Base-by-base conservation (phyloP, 805 yeast genomes). In the Cyberlindnera xylosilytica region DNA sequence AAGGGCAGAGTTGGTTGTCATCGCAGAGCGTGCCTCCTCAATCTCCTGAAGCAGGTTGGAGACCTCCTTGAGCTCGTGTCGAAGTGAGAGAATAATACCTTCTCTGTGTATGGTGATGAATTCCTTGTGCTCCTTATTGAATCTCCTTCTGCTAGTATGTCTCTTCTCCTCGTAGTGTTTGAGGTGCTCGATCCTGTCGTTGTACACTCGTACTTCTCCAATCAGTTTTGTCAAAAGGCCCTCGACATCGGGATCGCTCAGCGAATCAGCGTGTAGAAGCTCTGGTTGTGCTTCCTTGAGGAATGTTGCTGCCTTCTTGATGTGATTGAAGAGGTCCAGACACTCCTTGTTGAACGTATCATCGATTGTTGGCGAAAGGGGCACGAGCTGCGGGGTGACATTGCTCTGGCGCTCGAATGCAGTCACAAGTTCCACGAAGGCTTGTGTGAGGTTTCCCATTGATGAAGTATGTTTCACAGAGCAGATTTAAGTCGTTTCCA, bases 151-250 rank as follows among this genome's bases (percentile, higher is more conserved):
- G 4, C 57, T 43, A 15, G 52, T 46, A 7, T 54, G 56, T 46
- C 85, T 63, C 42, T 72, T 68, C 5, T 53, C 49, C 55, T 83
- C 87, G 49, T 82, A 78, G 3, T 65, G 61, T 43, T 74, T 78
- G 38, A 78, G 56, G 40, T 66, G 56, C 45, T 72, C 74, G 36
- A 77, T 66, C 53, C 77, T 72, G 44, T 74, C 76, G 46, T 70
- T 70, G 49, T 76, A 65, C 43, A 70, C 70, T 49, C 76, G 81
- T 35, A 79, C 51, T 53, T 76, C 74, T 79, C 36, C 76, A 73
- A 49, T 79, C 85, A 18, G 80, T 68, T 28, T 70, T 68, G 46
- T 78, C 77, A 51, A 78, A 75, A 30, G 81, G 9, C 62, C 66
- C 23, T 69, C 68, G 20, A 71, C 52, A 57, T 76, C 64, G 10